Base-by-base conservation (phyloP, 306 rosid species). In the Castanospermum australe region DNA sequence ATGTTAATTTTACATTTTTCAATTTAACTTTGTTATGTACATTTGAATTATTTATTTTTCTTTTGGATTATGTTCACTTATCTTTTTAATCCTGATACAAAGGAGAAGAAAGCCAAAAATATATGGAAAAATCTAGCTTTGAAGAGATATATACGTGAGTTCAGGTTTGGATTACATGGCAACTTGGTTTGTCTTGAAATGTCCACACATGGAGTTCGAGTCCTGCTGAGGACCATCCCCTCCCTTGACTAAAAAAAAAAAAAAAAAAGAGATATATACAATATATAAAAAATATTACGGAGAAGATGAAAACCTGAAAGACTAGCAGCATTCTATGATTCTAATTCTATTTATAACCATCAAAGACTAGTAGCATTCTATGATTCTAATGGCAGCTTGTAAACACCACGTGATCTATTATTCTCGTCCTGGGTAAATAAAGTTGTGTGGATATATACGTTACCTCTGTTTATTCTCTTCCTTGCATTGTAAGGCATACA, bases 281-380 rank as follows among this genome's bases (percentile, higher is more conserved):
- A 61, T 0, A n/a, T 47, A 18, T 0, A 2, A 8, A 52, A n/a
- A n/a, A n/a, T n/a, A n/a, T 2, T 14, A 12, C 8, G 8, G 41
- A 57, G 22, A 75, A 45, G 9, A 44, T 52, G 68, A 80, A 38
- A 13, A 50, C 4, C 15, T 30, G 54, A 73, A 21, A 79, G 45
- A 48, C 14, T 77, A 64, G 77, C 50, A 62, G 60, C 51, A 14
- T 62, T 71, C 22, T 21, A 33, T 38, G 84, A 84, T 79, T 68
- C 84, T 24, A 75, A 61, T 60, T 68, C 81, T 52, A 67, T 20
- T 12, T 39, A 59, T 67, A 60, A 50, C 2, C 0, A 67, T 30
- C 45, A 73, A 21, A 79, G 45, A 48, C 14, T 77, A 64, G 77
- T 61, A 62, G 60, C 51, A 14, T 62, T 71, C 22, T 36, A 8